phyloP scores from a whole-genome alignment of 2,329 filamentous ascomycete species.

The Capronia epimyces region DNA sequence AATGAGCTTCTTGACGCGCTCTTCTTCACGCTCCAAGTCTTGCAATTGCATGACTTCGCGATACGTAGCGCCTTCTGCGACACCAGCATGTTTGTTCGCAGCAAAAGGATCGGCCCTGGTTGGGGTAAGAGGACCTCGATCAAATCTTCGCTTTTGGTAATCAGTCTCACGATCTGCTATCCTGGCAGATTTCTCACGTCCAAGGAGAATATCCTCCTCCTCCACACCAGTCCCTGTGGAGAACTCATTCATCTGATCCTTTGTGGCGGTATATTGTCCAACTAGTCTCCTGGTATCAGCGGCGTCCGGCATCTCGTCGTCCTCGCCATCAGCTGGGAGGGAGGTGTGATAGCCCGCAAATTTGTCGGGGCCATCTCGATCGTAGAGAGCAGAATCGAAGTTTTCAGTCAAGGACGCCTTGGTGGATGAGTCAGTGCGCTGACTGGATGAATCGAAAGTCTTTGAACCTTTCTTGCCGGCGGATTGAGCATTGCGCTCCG shows the following conservation, averaged over 20 bases:
- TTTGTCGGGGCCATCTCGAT: constrained; percentile 64
- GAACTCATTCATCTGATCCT: constrained; percentile 89
- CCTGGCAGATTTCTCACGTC: constrained; percentile 80
- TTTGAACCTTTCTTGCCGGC: constrained; percentile 74
- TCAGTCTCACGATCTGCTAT: constrained; percentile 93
- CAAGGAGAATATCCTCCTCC: constrained; percentile 83
- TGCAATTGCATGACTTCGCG: constrained; percentile 84
- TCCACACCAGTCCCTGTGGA: constrained; percentile 77
- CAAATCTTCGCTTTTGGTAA: constrained; percentile 92
- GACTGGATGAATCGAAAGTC: constrained; percentile 70
- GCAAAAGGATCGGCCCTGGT: constrained; percentile 82
- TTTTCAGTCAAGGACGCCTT: constrained; percentile 84
- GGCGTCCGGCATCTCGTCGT: constrained; percentile 69
- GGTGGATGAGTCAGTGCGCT: constrained; percentile 75
- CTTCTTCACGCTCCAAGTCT: constrained; percentile 89
- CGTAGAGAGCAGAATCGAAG: constrained; percentile 85
- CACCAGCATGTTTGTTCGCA: constrained; percentile 63
- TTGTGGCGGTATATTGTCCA: constrained; percentile 92
- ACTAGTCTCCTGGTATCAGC: constrained; percentile 70
- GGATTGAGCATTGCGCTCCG: constrained; percentile 80
- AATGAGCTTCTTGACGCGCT: constrained; percentile 73
- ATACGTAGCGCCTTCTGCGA: constrained; percentile 65
- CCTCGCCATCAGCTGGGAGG: constrained; percentile 72
- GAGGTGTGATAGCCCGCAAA: constrained; percentile 88
- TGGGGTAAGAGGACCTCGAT: constrained; percentile 72